Evolutionary conservation across 2,329 filamentous ascomycete species (phyloP), one percentile per base, ranked within the genome.

Genomic region (Tolypocladium endophyticum): DNA sequence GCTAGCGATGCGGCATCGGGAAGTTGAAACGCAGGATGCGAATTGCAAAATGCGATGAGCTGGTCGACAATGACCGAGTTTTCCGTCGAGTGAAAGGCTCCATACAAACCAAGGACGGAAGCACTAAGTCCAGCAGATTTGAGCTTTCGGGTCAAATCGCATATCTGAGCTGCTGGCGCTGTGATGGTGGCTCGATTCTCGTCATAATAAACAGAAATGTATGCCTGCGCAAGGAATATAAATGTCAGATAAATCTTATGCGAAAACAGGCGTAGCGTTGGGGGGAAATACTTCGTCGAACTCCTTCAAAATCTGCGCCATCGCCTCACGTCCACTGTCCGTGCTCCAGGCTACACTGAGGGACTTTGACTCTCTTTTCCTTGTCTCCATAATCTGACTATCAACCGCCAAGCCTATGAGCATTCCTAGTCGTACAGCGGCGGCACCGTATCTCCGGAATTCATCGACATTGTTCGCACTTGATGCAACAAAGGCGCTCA

Each of bases 381-480:
- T 38, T 35, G 28, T 20, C 23, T 18, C 30, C 28, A 38, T 62
- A 20, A 76, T 71, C 20, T 70, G 59, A 9, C 67, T 67, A 62
- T 76, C 76, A 0, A 75, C 71, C 3, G 76, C 38, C 0, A 67
- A 69, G 0, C 73, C 76, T 35, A 75, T 67, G 2, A 75, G 62
- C 67, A 75, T 68, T 0, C 67, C 75, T 2, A 80, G 59, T 0
- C 74, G 68, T 2, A 79, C 54, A 0, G 76, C 75, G 0, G 64
- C 68, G 4, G 73, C 69, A 0, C 72, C 75, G 60, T 76, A 69
- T 6, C 65, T 60, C 38, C 68, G 55, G 23, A 79, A 64, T 1
- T 76, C 66, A 0, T 60, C 45, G 1, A 55, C 55, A 36, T 64
- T 70, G 1, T 53, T 12, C 16, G 72, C 64, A 60, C 69, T 66